Percentiles rank a stretch among this genome's conserved stretches.
Conservation (phyloP, 306 rosid species). For the Gastrolobium villosum region DNA sequence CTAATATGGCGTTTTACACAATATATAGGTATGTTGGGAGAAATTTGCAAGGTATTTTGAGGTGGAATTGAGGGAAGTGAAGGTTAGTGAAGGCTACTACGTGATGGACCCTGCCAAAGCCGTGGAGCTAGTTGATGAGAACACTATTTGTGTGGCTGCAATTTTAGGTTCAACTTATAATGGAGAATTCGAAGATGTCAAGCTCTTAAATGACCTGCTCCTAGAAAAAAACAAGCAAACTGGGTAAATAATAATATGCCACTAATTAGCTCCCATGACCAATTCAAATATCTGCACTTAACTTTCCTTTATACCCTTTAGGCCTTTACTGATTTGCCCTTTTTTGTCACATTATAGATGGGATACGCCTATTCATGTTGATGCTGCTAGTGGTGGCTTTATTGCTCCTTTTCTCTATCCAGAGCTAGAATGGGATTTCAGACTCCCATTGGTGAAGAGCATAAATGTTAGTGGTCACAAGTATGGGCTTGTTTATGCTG, state of each 20-base stretch:
- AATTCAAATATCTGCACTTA: background rate
- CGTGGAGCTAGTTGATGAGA: slow-evolving; percentile 81
- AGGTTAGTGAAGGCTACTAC: slow-evolving; percentile 73
- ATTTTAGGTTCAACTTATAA: slow-evolving; percentile 86
- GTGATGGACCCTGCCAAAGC: slow-evolving; percentile 88
- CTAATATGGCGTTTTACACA: background rate
- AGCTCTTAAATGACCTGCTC: slow-evolving; percentile 72
- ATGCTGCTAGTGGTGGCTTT: slow-evolving; percentile 90
- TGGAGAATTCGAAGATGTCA: slow-evolving; percentile 87
- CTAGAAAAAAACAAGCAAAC: slow-evolving; percentile 66
- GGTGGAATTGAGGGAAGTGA: slow-evolving; percentile 79
- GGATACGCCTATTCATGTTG: slow-evolving; percentile 88
- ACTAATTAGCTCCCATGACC: background rate
- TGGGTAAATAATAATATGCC: slow-evolving; percentile 51
- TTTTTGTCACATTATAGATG: slow-evolving; percentile 54
- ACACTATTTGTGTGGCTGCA: slow-evolving; percentile 86
- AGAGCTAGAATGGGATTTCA: slow-evolving; percentile 87
- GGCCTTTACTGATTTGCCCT: background rate
- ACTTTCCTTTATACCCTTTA: background rate
- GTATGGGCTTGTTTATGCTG: slow-evolving; percentile 88
- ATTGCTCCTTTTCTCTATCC: slow-evolving; percentile 84
- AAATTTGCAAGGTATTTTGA: slow-evolving; percentile 82
- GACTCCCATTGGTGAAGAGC: slow-evolving; percentile 84
- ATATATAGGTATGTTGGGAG: slow-evolving; percentile 77
- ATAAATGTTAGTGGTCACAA: slow-evolving; percentile 91